Conservation (phyloP, 1,284 basidiomycete species). For the Tranzscheliella williamsii region DNA sequence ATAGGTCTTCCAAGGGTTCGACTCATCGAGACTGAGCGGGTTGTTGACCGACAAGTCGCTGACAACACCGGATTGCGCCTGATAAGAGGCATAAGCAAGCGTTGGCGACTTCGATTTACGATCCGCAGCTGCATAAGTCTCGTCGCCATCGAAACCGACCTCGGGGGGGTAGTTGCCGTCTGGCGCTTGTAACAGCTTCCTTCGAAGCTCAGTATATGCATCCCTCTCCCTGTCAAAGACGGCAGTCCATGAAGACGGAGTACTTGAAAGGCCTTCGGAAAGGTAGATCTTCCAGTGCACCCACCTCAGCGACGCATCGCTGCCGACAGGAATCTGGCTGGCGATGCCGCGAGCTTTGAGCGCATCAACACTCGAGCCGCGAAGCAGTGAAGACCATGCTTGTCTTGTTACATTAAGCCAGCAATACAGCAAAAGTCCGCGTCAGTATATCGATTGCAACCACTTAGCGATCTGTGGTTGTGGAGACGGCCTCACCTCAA, state of each 20-base stretch:
- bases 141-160: constrained; percentile 24
- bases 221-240: constrained; percentile 22
- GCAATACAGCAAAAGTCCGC: too few relatives aligned
- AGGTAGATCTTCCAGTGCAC: constrained; percentile 39
- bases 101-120: not conserved
- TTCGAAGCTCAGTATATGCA: constrained; percentile 27
- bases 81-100: not conserved
- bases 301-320: constrained; percentile 27
- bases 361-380: constrained; percentile 8
- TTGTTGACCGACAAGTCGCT: constrained; percentile 49
- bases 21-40: constrained; percentile 52
- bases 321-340: constrained; percentile 9
- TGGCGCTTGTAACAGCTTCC: constrained; percentile 31
- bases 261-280: constrained; percentile 27
- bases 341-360: constrained; percentile 11
- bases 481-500: too few relatives aligned
- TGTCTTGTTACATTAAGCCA: too few relatives aligned
- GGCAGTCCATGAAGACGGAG: constrained; percentile 35
- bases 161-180: constrained; percentile 43
- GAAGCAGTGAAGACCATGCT: not conserved
- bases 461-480: too few relatives aligned
- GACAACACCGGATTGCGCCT: not conserved
- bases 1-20: constrained; percentile 50
- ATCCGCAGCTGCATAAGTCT: constrained; percentile 1
- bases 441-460: too few relatives aligned